Conservation (phyloP, 1,139 yeast species). For the Debaryomycetaceae sp. region DNA sequence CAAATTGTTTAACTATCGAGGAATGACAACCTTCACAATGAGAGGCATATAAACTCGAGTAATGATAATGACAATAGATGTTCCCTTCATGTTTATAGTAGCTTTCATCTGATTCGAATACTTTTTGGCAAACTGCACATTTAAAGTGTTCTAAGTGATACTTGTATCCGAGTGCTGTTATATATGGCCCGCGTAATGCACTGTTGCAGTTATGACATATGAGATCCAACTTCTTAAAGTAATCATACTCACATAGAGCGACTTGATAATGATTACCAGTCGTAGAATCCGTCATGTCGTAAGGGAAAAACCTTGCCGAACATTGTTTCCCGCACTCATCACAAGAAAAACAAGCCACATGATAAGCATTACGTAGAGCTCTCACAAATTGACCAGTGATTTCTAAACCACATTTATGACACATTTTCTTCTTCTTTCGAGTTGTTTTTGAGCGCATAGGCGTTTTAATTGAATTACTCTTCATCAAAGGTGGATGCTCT, state of each 20-base stretch:
- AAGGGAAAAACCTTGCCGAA: constrained; percentile 68
- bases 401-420: constrained; percentile 62
- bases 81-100: constrained; percentile 84
- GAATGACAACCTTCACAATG: constrained; percentile 93
- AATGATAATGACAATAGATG: constrained; percentile 89
- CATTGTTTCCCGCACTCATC: constrained; percentile 77
- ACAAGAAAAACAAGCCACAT: constrained; percentile 85
- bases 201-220: constrained; percentile 81
- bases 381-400: constrained; percentile 83
- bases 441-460: neutral
- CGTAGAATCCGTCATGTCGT: constrained; percentile 35
- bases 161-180: constrained; percentile 87
- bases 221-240: constrained; percentile 77
- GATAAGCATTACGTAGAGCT: constrained; percentile 77
- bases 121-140: constrained; percentile 82
- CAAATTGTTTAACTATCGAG: constrained; percentile 90
- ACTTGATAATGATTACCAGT: constrained; percentile 43
- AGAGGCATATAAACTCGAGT: constrained; percentile 77
- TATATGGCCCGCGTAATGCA: constrained; percentile 89
- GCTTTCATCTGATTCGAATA: constrained; percentile 89
- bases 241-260: constrained; percentile 90
- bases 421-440: constrained; percentile 31
- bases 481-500: neutral
- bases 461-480: neutral
- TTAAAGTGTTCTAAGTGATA: constrained; percentile 95